Evolutionary conservation across 2,329 filamentous ascomycete species (phyloP).

Genomic region (Thelonectria blattea): DNA sequence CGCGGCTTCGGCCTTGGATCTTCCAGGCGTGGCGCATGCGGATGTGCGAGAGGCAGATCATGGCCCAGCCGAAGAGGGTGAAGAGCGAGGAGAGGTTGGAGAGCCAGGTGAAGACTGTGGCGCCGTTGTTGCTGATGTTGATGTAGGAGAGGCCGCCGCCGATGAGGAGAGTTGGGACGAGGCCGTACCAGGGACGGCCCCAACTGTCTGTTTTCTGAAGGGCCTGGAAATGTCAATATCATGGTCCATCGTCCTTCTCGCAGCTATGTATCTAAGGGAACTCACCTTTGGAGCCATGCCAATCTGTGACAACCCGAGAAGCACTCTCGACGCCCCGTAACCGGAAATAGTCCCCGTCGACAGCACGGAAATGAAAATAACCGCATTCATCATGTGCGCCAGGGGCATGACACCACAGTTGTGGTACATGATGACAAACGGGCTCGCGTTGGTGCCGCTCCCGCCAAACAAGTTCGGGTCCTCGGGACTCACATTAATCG

Average conservation of each 20-base stretch:
- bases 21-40: conserved; percentile 51
- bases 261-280: too few species aligned
- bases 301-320: conserved; percentile 51
- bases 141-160: conserved; percentile 51
- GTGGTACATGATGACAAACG: conserved; percentile 53
- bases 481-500: conserved; percentile 50
- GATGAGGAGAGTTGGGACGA: conserved; percentile 59
- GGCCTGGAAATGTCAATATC: background rate
- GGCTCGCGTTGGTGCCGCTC: conserved; percentile 50
- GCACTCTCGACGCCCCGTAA: conserved; percentile 51
- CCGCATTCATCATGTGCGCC: conserved; percentile 55
- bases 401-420: conserved; percentile 47
- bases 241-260: rapidly evolving
- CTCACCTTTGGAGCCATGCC: conserved; percentile 48
- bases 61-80: conserved; percentile 51
- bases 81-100: conserved; percentile 53
- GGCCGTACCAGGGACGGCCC: conserved; percentile 23
- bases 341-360: conserved; percentile 51
- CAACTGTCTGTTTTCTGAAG: conserved; percentile 18
- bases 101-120: conserved; percentile 54
- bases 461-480: conserved; percentile 49
- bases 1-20: conserved; percentile 43
- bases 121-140: conserved; percentile 49
- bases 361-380: conserved; percentile 54
- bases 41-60: conserved; percentile 51